Conservation (phyloP, 192 early-diverging fungal genomes). For the Coemansia sp. region DNA sequence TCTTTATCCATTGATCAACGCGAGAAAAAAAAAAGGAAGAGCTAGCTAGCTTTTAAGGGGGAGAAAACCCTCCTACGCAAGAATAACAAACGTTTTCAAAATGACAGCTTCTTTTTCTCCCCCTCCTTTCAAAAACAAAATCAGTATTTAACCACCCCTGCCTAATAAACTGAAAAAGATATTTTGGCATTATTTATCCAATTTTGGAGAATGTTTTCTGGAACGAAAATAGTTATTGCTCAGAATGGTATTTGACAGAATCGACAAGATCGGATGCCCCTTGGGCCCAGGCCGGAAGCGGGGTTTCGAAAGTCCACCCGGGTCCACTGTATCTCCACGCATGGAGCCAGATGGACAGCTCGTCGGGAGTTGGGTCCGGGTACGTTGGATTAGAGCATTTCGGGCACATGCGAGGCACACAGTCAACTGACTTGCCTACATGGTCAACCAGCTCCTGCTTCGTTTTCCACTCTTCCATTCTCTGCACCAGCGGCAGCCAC, state of each 20-base stretch:
- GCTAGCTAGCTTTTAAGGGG: no score
- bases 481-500: slow-evolving; percentile 27
- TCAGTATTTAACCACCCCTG: no score
- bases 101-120: no score
- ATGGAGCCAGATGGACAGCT: slow-evolving; percentile 89
- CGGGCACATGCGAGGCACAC: slow-evolving; percentile 49
- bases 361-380: slow-evolving; percentile 71
- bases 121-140: no score
- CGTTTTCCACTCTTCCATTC: slow-evolving; percentile 47
- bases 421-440: slow-evolving; percentile 15
- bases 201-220: not conserved
- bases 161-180: no score
- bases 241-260: slow-evolving; percentile 28
- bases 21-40: no score
- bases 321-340: slow-evolving; percentile 80
- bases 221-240: not conserved
- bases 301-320: slow-evolving; percentile 79
- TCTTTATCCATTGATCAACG: no score
- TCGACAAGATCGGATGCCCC: slow-evolving; percentile 53
- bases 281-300: slow-evolving; percentile 79
- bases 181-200: no score
- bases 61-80: no score
- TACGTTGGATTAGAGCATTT: slow-evolving; percentile 63
- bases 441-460: slow-evolving; percentile 29
- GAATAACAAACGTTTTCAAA: no score